Percentiles rank a stretch among this genome's conserved stretches.
phyloP scores from a whole-genome alignment of 139 green algal genomes.

The Chlamydomonas sp. region DNA sequence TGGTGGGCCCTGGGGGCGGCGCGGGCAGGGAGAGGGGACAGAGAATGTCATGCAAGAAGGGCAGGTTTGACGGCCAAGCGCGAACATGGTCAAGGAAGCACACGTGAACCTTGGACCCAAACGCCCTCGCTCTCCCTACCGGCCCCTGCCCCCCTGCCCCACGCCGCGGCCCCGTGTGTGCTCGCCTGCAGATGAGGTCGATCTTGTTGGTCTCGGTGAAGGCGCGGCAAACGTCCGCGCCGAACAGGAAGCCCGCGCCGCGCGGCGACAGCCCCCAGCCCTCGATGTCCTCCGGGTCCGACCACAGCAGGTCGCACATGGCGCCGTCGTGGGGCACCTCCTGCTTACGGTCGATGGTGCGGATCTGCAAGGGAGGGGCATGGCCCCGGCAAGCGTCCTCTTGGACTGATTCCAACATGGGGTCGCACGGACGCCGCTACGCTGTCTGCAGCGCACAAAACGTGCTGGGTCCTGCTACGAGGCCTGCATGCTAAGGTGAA shows the following conservation, averaged over 20 bases:
- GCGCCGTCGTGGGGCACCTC: constrained; percentile 98
- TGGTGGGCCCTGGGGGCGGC: constrained; percentile 49
- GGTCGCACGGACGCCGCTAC: background rate
- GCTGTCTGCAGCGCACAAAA: background rate
- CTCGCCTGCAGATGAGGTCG: constrained; percentile 90
- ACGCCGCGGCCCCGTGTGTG: constrained; percentile 57
- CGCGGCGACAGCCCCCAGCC: constrained; percentile 92
- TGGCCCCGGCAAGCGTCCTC: background rate
- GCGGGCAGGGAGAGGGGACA: background rate
- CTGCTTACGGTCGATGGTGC: constrained; percentile 98
- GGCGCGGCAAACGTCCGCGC: constrained; percentile 86
- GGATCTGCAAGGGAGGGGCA: constrained; percentile 74
- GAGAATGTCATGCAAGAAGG: background rate
- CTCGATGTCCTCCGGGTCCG: constrained; percentile 97
- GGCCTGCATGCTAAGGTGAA: background rate
- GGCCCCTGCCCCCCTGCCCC: no score
- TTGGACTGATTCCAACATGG: background rate
- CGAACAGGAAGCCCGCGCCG: constrained; percentile 96
- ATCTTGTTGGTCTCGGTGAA: constrained; percentile 82
- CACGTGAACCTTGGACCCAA: background rate
- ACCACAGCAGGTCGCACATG: constrained; percentile 99
- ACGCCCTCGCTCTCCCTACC: constrained; percentile 31
- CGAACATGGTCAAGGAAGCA: no score
- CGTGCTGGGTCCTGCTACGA: background rate
- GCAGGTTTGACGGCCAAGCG: no score